Evolutionary conservation across 306 rosid species (phyloP), one percentile per base, ranked within the genome.

Genomic region (Quercus agrifolia): DNA sequence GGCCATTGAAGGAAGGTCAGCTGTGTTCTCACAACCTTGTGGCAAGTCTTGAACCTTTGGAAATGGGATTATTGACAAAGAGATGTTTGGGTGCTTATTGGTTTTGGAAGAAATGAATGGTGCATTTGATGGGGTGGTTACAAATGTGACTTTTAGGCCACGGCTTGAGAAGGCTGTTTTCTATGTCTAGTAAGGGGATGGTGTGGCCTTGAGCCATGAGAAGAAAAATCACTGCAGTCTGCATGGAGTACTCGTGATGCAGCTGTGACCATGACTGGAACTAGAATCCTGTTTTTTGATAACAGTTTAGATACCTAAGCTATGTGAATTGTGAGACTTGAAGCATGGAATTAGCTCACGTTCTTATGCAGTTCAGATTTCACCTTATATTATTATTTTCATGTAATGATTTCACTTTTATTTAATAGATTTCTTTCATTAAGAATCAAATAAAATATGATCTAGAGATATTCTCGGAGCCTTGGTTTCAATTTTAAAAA

Each of bases 181-280:
- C 25, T 38, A 83, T 68, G 77, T 83, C 77, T 23, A 83, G 68
- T 33, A 78, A 62, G 59, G 86, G 86, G 20, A 83, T 62, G 20
- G 83, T 69, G 33, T 78, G 86, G 57, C 86, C 83, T 59, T 78
- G 77, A 21, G 83, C 80, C 83, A 78, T 74, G 80, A 46, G 75
- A 3, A 83, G 86, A 68, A 83, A 83, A 10, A 83, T 59, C 6
- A 79, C 74, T 1, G 38, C 74, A 56, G 2, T 75, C 74, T 0
- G 59, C 74, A 56, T 78, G 86, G 38, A 76, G 74, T 49, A 49
- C 54, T 49, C 15, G 54, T 49, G 54, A 49, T 49, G 13, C 13
- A 10, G 54, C 13, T 30, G 7, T 13, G 38, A 8, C 27, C 72
- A 35, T 33, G 25, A 17, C 38, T 33, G 51, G 46, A 2, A 38